Conservation (phyloP, 192 early-diverging fungal genomes). For the Linnemannia hyalina region DNA sequence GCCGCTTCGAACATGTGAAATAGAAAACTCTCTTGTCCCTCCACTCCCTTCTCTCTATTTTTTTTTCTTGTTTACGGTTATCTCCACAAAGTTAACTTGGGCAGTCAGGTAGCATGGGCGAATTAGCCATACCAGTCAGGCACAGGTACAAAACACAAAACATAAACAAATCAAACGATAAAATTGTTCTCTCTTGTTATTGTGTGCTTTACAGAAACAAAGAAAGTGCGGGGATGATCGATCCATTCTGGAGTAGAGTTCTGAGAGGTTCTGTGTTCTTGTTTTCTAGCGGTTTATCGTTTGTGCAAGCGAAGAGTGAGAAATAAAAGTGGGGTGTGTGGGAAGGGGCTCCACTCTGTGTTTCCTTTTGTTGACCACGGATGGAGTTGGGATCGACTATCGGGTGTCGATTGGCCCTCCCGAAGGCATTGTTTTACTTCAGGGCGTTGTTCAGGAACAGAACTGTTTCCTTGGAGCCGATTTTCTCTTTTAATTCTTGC, state of each 20-base stretch:
- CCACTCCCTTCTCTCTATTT: not conserved
- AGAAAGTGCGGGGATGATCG: not conserved
- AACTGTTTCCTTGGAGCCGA: no score
- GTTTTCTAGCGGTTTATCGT: not conserved
- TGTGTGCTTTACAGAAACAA: no score
- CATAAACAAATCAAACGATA: conserved; percentile 8
- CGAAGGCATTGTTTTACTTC: no score
- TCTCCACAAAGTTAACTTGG: conserved; percentile 9
- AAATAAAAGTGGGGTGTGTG: not conserved
- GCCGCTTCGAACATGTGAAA: not conserved
- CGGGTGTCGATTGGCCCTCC: no score
- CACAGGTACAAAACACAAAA: not conserved
- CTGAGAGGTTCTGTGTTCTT: not conserved
- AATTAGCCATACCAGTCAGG: not conserved
- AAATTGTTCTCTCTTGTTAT: not conserved
- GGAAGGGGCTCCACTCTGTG: not conserved
- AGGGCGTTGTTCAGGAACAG: no score
- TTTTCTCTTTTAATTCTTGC: no score
- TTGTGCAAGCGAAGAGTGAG: not conserved
- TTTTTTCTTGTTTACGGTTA: not conserved
- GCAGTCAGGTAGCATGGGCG: not conserved
- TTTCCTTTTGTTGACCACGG: no score
- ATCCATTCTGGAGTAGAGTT: not conserved
- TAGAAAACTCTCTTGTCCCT: not conserved
- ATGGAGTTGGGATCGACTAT: no score